A percentile compares a stretch with the other conserved stretches of the same genome.
These are phyloP conservation scores for Inonotus hispidus DNA, from an alignment of 1,284 basidiomycete genomes.

Conservation along the genomic window DNA sequence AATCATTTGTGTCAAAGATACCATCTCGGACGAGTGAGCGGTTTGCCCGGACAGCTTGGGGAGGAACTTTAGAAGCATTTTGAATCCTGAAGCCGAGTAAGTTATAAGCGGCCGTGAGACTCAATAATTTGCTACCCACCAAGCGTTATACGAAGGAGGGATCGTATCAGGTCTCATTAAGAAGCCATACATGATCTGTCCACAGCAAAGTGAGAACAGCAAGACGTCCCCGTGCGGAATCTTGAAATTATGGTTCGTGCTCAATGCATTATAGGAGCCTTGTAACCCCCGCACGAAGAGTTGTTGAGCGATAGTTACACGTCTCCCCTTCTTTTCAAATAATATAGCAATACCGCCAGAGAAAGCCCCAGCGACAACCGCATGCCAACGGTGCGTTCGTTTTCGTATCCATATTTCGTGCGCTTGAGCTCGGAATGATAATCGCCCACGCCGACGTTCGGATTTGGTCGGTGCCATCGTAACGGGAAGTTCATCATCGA, in stretches of 20 bases:
- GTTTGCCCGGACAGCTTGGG: conserved; percentile 58
- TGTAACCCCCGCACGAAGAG: conserved; percentile 86
- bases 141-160: conserved; percentile 67
- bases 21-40: conserved; percentile 53
- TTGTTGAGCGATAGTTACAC: conserved; percentile 83
- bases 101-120: neutral
- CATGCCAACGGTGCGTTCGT: conserved; percentile 79
- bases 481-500: conserved; percentile 20
- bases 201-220: conserved; percentile 80
- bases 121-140: conserved; percentile 42
- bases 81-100: conserved; percentile 38
- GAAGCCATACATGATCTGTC: conserved; percentile 87
- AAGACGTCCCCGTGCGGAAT: conserved; percentile 85
- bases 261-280: conserved; percentile 75
- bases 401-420: conserved; percentile 59
- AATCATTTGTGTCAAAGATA: conserved; percentile 46
- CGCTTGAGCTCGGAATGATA: conserved; percentile 58
- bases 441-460: conserved; percentile 38
- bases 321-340: conserved; percentile 70
- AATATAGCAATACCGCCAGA: conserved; percentile 80
- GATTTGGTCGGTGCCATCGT: conserved; percentile 15
- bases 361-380: conserved; percentile 80
- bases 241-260: conserved; percentile 56
- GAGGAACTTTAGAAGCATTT: conserved; percentile 62
- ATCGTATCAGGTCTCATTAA: conserved; percentile 81